Base-by-base conservation (phyloP, 2,329 filamentous ascomycete genomes). In the Penicillium verrucosum region DNA sequence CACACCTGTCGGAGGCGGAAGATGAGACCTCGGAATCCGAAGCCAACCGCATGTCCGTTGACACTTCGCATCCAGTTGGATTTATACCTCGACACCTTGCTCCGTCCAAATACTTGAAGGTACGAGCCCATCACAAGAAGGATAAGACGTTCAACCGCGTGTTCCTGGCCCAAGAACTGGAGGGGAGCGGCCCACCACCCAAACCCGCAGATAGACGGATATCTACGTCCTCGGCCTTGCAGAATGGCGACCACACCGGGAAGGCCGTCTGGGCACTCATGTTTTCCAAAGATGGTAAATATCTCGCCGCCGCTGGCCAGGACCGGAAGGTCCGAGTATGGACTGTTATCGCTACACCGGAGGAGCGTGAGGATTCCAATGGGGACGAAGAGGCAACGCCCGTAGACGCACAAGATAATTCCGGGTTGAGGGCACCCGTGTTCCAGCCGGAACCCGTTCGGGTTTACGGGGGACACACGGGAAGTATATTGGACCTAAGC, bases 101-200 rank as follows among this genome's bases (percentile, higher is more conserved):
- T 53, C 92, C 93, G 4, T 91, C 92, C 2, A 86, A 90, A 27
- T 97, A 97, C 69, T 94, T 97, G 67, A 90, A 91, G 62, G 88
- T 96, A 58, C 86, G 88, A 61, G 79, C 88, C 1, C 87, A 90
- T 69, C 86, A 92, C 73, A 96, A 96, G 75, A 92, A 89, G 68
- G 79, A 82, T 23, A 86, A 85, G 65, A 89, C 93, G 52, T 97
- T 97, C 69, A 86, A 94, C 70, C 87, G 87, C 45, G 80, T 96
- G 57, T 99, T 99, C 70, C 82, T 97, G 3, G 92, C 94, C 3
- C 94, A 99, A 75, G 89, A 97, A 73, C 78, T 97, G n/a, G 80
- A 81, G 34, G 83, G 86, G n/a, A 82, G 82, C 1, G 80, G 78
- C n/a, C 68, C 72, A 2, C 67, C 66, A 49, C 51, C 60, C 8